Evolutionary conservation across 2,329 filamentous ascomycete genomes (phyloP).

Genomic region (Cercospora zeae-maydis): DNA sequence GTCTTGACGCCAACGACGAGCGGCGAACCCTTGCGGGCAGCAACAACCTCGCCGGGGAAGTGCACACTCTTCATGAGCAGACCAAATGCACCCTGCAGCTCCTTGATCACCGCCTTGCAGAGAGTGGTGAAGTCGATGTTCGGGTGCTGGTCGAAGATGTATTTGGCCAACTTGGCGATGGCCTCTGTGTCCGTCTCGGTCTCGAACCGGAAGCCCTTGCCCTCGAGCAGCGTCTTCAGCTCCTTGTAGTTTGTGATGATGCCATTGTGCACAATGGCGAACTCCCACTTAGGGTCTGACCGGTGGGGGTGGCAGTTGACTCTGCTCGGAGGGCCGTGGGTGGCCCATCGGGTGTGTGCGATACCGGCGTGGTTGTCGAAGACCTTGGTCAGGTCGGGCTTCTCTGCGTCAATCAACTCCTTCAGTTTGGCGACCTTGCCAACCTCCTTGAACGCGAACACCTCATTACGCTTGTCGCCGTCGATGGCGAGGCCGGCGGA

Average conservation of each 20-base stretch:
- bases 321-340: conserved; percentile 89
- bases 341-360: conserved; percentile 98
- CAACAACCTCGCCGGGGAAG: conserved; percentile 96
- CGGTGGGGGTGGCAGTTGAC: conserved; percentile 98
- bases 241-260: conserved; percentile 99
- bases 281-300: conserved; percentile 93
- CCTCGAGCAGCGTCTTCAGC: conserved; percentile 84
- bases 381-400: conserved; percentile 82
- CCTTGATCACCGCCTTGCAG: conserved; percentile 95
- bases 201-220: conserved; percentile 98
- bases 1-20: conserved; percentile 97
- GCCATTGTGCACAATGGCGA: conserved; percentile 96
- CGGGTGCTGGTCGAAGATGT: conserved; percentile 92
- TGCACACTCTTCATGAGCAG: conserved; percentile 97
- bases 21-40: conserved; percentile 95
- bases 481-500: conserved; percentile 94
- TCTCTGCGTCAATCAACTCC: conserved; percentile 79
- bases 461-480: conserved; percentile 98
- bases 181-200: conserved; percentile 99
- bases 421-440: conserved; percentile 98
- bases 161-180: conserved; percentile 98
- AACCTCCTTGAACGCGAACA: conserved; percentile 96
- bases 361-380: conserved; percentile 99
- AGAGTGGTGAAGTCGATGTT: conserved; percentile 94
- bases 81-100: conserved; percentile 96